A percentile compares a stretch with the other conserved stretches of the same genome.
Conservation (phyloP, 345 rosid genomes). For the Salix caprea region DNA sequence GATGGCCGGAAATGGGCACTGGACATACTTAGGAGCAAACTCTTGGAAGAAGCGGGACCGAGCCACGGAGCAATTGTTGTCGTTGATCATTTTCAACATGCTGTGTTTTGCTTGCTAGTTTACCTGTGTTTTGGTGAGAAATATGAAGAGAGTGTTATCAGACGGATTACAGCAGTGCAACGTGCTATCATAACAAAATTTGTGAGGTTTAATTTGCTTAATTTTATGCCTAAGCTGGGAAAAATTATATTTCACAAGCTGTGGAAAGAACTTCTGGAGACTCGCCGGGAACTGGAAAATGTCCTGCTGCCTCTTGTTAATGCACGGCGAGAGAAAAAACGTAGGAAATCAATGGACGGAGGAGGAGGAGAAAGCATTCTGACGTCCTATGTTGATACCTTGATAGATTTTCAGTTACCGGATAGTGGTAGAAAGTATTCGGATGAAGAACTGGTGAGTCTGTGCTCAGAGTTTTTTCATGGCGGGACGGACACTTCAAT, state of each 20-base stretch:
- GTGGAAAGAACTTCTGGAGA: constrained; percentile 8
- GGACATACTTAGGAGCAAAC: neutral
- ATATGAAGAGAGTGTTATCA: neutral
- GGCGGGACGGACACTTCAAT: constrained; percentile 14
- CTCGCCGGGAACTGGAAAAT: neutral
- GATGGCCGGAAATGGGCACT: constrained; percentile 5
- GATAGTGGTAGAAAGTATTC: neutral
- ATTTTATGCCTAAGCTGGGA: constrained; percentile 6
- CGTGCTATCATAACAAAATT: constrained; percentile 9
- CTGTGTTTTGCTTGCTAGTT: constrained; percentile 1
- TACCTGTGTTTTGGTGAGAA: constrained; percentile 19
- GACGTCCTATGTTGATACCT: constrained; percentile 5
- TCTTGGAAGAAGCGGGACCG: neutral
- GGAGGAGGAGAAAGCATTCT: neutral
- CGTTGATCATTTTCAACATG: constrained; percentile 6
- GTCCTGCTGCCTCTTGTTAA: constrained; percentile 7
- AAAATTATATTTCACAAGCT: constrained; percentile 3
- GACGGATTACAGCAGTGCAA: neutral
- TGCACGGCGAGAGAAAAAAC: neutral
- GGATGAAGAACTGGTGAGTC: constrained; percentile 11
- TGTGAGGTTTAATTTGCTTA: constrained; percentile 9
- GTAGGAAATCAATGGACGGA: neutral
- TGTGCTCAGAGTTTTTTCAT: constrained; percentile 14
- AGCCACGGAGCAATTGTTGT: neutral
- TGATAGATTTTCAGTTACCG: constrained; percentile 3